These are phyloP conservation scores for Sphagnum magellanicum DNA, from an alignment of 228 moss, liverwort and hornwort genomes.

Conservation along the genomic window DNA sequence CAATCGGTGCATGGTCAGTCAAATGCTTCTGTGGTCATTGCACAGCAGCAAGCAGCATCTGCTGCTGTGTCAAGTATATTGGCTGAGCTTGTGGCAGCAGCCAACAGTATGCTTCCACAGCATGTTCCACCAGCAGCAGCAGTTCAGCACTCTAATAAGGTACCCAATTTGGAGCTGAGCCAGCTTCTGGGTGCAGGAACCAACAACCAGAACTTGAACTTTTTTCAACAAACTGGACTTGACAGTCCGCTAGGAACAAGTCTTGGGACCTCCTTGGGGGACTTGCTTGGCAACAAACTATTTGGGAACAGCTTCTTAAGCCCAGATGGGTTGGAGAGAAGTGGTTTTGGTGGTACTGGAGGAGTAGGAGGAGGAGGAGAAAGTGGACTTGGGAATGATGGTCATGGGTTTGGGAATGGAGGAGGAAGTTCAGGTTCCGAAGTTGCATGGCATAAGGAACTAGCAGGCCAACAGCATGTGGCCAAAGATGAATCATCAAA, in stretches of 20 bases:
- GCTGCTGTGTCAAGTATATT: constrained; percentile 5
- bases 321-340: background rate
- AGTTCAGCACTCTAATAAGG: background rate
- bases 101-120: constrained; percentile 5
- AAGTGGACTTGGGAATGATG: constrained; percentile 4
- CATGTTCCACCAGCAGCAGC: constrained; percentile 3
- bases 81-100: constrained; percentile 13
- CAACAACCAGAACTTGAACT: background rate
- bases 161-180: constrained; percentile 11
- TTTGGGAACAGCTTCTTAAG: background rate
- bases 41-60: constrained; percentile 9
- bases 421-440: constrained; percentile 17
- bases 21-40: constrained; percentile 1
- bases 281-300: constrained; percentile 4
- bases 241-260: background rate
- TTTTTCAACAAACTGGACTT: background rate
- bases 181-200: constrained; percentile 9
- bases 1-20: background rate
- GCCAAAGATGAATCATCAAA: constrained; percentile 12
- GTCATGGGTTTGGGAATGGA: constrained; percentile 17
- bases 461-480: constrained; percentile 16
- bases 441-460: constrained; percentile 15
- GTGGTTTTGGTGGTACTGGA: background rate
- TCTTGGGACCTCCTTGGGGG: background rate
- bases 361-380: background rate